Conservation (phyloP, 352 stramenopile genomes). For the Lagenidium giganteum region DNA sequence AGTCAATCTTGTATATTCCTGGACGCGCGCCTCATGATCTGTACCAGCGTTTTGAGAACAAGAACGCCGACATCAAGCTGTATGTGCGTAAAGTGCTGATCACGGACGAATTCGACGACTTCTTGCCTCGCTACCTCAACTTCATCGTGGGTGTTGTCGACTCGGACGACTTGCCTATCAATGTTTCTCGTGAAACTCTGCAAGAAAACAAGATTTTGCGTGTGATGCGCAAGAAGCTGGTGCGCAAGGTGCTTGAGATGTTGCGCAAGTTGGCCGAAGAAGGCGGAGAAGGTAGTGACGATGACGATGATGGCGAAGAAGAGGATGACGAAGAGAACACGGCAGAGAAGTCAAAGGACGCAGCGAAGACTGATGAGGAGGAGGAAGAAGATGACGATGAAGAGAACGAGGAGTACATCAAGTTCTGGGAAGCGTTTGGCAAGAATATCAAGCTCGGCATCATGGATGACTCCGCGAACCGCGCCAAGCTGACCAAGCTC, state of each 20-base stretch:
- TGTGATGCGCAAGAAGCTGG: slow-evolving; percentile 99
- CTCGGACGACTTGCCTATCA: slow-evolving; percentile 98
- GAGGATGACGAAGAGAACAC: slow-evolving; percentile 53
- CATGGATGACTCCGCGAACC: slow-evolving; percentile 97
- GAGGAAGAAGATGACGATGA: slow-evolving; percentile 56
- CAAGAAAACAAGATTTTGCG: slow-evolving; percentile 99
- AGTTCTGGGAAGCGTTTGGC: slow-evolving; percentile 98
- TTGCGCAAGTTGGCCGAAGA: slow-evolving; percentile 92
- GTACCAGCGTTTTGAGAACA: slow-evolving; percentile 90
- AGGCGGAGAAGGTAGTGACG: slow-evolving; percentile 79
- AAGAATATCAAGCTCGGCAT: slow-evolving; percentile 99
- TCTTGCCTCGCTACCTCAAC: slow-evolving; percentile 98
- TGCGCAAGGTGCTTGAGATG: slow-evolving; percentile 99
- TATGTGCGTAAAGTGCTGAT: slow-evolving; percentile 99
- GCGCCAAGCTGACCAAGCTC: slow-evolving; percentile 94
- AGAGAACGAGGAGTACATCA: slow-evolving; percentile 90
- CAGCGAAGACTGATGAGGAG: slow-evolving; percentile 26
- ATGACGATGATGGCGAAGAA: slow-evolving; percentile 47
- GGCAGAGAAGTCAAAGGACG: slow-evolving; percentile 79
- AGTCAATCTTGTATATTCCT: slow-evolving; percentile 98
- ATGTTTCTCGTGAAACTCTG: slow-evolving; percentile 98
- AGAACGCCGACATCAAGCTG: slow-evolving; percentile 92
- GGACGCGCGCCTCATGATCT: slow-evolving; percentile 78
- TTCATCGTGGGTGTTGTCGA: slow-evolving; percentile 99
- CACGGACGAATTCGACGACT: slow-evolving; percentile 96